Conservation (phyloP, 345 rosid species). For the Cardamine resedifolia region DNA sequence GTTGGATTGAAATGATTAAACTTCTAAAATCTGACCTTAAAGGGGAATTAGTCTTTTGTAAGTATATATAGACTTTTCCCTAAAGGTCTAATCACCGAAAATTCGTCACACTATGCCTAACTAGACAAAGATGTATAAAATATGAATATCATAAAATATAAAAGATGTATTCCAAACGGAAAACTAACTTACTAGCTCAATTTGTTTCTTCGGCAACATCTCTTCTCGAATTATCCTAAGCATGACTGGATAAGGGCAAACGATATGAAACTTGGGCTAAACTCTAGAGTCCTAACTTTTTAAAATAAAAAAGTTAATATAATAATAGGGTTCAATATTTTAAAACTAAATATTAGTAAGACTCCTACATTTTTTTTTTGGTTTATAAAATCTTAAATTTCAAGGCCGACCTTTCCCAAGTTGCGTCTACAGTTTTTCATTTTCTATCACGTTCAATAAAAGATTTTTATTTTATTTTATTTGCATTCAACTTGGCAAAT, state of each 20-base stretch:
- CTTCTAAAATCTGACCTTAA: neutral
- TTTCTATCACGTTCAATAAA: neutral
- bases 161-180: neutral
- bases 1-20: neutral
- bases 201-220: neutral
- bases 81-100: neutral
- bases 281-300: no score
- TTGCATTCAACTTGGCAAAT: constrained; percentile 14
- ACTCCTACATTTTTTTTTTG: no score
- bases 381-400: no score
- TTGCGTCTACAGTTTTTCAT: neutral
- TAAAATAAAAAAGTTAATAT: no score
- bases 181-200: neutral
- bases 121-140: no score
- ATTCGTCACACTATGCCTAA: neutral
- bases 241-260: neutral
- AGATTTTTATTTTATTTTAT: no score
- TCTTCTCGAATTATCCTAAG: neutral
- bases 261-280: neutral
- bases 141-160: no score
- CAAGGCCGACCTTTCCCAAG: neutral
- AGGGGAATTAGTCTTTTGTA: neutral
- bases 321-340: no score
- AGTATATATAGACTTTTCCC: neutral
- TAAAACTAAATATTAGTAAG: no score